Evolutionary conservation across 2,329 filamentous ascomycete species (phyloP), one percentile per base, ranked within the genome.

Genomic region (Curvularia sp.): DNA sequence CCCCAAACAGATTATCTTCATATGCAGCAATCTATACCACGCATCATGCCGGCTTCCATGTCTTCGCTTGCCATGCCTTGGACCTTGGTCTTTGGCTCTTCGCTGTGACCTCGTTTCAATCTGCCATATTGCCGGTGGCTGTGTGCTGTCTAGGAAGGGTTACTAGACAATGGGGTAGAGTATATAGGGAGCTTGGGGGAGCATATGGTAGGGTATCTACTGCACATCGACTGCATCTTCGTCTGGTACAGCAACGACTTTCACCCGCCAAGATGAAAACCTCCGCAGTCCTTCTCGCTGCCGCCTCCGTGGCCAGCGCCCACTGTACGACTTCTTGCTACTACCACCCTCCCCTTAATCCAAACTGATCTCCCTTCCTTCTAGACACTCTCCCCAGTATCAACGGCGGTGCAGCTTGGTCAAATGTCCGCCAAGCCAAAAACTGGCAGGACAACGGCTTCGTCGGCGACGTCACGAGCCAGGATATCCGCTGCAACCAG

Each of bases 401-500:
- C 35, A 59, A 52, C 33, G 49, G 56, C 9, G 49, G 46, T 12
- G 33, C 35, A 8, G n/a, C 59, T 18, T 61, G 59, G 59, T 22
- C 49, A 1, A 38, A 53, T 5, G 56, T 59, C 4, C 59, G 59
- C 41, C 57, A 55, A 26, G 57, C 59, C 20, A 58, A 59, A 10
- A 61, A 61, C 52, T 59, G 57, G 48, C 55, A 61, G 24, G 53
- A 58, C 52, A 64, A 61, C n/a, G 56, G 56, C 28, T 58, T 58
- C 33, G 56, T 58, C 9, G 56, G 56, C 33, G 58, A 66, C 15
- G 64, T 68, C 12, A 55, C 54, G 4, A 68, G 64, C 31, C 50
- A 42, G 7, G 64, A 66, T 10, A 75, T 76, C 46, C 70, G 73
- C 35, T 76, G 73, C 69, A 57, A 60, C 24, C 62, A 66, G 12